Evolutionary conservation across 257 asterid species (phyloP).

Genomic region (Primulina eburnea): DNA sequence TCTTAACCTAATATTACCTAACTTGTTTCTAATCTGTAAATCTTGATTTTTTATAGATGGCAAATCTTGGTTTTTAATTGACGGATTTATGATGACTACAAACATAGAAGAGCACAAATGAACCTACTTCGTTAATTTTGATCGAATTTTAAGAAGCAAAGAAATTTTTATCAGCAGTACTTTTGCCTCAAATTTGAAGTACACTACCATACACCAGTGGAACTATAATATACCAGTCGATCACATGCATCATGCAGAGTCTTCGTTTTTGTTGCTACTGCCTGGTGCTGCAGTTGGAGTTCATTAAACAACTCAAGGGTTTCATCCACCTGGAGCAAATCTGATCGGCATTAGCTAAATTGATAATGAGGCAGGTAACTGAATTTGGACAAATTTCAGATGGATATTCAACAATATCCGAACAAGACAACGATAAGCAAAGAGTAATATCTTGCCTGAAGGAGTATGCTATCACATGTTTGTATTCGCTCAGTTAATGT

Average conservation of each 20-base stretch:
- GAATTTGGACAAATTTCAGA: slow-evolving; percentile 18
- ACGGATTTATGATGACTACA: neutral
- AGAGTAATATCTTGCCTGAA: slow-evolving; percentile 52
- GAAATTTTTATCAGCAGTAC: slow-evolving; percentile 1
- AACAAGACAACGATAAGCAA: slow-evolving; percentile 5
- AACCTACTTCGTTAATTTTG: slow-evolving; percentile 1
- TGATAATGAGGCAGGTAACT: slow-evolving; percentile 17
- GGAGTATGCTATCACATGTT: slow-evolving; percentile 87
- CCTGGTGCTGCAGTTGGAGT: slow-evolving; percentile 91
- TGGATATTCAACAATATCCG: slow-evolving; percentile 10
- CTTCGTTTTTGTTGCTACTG: slow-evolving; percentile 94
- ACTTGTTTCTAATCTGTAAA: neutral
- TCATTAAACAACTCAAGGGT: slow-evolving; percentile 91
- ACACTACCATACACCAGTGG: slow-evolving; percentile 1
- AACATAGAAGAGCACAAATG: slow-evolving; percentile 9
- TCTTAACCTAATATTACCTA: slow-evolving; percentile 2
- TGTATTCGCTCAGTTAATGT: slow-evolving; percentile 82
- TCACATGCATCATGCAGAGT: slow-evolving; percentile 99
- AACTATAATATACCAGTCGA: slow-evolving; percentile 67
- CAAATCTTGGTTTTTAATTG: neutral
- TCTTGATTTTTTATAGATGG: slow-evolving; percentile 6
- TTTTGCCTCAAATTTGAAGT: slow-evolving; percentile 7
- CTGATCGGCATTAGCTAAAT: slow-evolving; percentile 25
- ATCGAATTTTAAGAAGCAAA: slow-evolving; percentile 20
- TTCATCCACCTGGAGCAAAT: slow-evolving; percentile 79